Evolutionary conservation across 1,284 basidiomycete species (phyloP), one percentile per base, ranked within the genome.

Genomic region (Sanghuangporus weigelae): DNA sequence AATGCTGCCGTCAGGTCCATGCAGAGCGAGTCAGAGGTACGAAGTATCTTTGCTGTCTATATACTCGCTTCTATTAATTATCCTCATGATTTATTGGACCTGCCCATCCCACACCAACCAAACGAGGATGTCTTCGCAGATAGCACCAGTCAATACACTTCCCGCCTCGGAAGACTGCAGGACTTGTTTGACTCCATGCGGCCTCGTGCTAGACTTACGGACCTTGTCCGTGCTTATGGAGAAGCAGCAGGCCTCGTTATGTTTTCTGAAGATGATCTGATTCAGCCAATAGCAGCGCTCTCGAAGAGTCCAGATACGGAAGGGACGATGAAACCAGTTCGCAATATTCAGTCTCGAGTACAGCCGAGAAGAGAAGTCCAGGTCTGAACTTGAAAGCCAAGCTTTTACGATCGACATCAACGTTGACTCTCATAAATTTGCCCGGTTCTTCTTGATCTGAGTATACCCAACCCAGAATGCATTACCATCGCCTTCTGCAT

Each of bases 101-200:
- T 65, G 23, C 69, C 67, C 57, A 62, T 70, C 14, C 60, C 67
- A 7, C 61, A 68, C 35, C 62, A 66, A 50, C 59, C 66, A 11
- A 63, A 67, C 61, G 68, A 70, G 51, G 67, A 67, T 50, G 67
- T 70, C 19, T 67, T 67, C 61, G 38, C 68, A 31, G 66, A 65
- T 57, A 68, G 69, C 51, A 64, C 66, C 19, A 54, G 57, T 21
- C 62, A 69, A 21, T 66, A 70, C 59, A 63, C 66, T 7, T 61
- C 59, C 38, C 56, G 59, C 12, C 44, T 65, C 23, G 68, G 68
- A 26, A 61, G 64, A n/a, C 61, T 69, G 10, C 63, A 64, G 21
- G 69, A 68, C 58, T 63, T 69, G 12, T 69, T 69, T 49, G 56
- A 53, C 35, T 60, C 67, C 57, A 63, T 67, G 44, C 66, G 68